phyloP scores from a whole-genome alignment of 176 grass and related monocot species.

The Eleusine coracana region DNA sequence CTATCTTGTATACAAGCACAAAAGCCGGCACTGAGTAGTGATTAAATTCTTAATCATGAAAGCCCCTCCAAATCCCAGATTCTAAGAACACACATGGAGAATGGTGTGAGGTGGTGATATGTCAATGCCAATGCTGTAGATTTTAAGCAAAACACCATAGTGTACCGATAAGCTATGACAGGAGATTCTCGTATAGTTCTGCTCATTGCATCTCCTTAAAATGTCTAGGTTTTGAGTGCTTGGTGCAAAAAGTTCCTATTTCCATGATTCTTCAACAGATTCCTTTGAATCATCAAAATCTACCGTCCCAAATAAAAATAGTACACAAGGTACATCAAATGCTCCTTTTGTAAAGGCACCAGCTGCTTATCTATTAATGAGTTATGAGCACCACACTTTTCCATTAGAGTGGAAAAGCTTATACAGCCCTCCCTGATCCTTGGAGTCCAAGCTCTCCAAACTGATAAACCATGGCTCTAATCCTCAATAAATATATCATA shows the following conservation, averaged over 20 bases:
- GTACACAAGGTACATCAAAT: neutral
- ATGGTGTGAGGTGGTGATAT: too few species aligned
- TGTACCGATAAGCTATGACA: neutral
- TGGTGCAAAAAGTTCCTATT: conserved; percentile 1
- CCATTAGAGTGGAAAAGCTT: neutral
- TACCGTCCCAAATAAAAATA: neutral
- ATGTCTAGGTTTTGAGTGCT: neutral
- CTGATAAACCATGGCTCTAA: neutral
- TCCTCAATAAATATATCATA: neutral
- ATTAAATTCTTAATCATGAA: neutral
- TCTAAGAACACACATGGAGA: too few species aligned
- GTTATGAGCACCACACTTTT: neutral
- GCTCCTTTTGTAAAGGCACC: neutral
- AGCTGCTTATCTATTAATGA: neutral
- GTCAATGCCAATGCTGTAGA: neutral
- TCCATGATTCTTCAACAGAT: neutral
- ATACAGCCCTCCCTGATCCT: neutral
- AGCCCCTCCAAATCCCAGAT: neutral
- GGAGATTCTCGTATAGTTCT: neutral
- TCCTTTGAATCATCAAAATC: neutral
- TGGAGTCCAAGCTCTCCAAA: neutral
- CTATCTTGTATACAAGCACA: neutral
- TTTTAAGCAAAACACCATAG: neutral
- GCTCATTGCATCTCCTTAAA: neutral
- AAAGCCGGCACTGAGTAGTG: neutral